A percentile compares a stretch with the other conserved stretches of the same genome.
phyloP scores from a whole-genome alignment of 345 rosid genomes.

The Brassica napus region DNA sequence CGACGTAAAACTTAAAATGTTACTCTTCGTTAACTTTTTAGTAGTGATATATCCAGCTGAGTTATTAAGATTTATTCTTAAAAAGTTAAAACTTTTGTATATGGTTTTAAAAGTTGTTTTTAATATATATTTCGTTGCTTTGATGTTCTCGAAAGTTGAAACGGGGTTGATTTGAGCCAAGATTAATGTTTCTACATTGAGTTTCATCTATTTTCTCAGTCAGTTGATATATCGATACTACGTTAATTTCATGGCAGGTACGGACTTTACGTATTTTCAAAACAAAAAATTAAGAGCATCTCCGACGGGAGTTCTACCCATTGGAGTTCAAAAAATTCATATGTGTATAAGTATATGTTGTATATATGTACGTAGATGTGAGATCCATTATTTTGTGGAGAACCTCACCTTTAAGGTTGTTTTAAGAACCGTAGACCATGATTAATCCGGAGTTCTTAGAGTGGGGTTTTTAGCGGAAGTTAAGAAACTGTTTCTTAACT shows the following conservation, averaged over 20 bases:
- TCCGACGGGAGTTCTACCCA: no score
- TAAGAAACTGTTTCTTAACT: no score
- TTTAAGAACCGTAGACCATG: no score
- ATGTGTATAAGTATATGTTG: no score
- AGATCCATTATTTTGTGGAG: no score
- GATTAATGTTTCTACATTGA: background rate
- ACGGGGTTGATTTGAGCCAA: background rate
- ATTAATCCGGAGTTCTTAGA: no score
- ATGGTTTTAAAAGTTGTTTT: background rate
- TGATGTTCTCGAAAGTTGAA: background rate
- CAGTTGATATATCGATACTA: background rate
- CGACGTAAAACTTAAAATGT: background rate
- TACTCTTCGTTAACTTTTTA: background rate
- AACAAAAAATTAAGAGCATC: background rate
- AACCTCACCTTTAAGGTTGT: no score
- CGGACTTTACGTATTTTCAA: background rate
- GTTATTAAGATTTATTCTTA: background rate
- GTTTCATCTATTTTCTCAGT: background rate
- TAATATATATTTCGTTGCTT: background rate
- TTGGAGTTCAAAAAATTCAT: no score
- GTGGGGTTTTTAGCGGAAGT: no score
- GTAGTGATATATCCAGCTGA: background rate
- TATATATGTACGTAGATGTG: no score
- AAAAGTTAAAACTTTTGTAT: background rate
- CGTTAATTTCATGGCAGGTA: slow-evolving; percentile 1